phyloP scores from a whole-genome alignment of 2,329 filamentous ascomycete species.

The Aspergillus aculeatinus region DNA sequence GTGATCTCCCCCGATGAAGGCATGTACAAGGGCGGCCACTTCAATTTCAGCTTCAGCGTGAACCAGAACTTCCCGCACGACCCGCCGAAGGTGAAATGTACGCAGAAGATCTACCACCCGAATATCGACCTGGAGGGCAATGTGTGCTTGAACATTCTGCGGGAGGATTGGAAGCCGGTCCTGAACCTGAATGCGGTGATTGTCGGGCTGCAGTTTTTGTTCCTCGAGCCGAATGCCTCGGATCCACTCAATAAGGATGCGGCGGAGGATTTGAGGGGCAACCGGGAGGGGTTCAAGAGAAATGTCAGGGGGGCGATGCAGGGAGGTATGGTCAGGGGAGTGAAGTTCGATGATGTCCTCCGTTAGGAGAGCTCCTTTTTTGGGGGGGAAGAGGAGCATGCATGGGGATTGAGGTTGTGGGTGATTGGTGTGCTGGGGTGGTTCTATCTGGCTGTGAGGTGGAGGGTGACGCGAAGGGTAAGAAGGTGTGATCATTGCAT shows the following conservation, averaged over 20 bases:
- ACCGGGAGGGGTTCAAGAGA: conserved; percentile 84
- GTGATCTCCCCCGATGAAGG: conserved; percentile 55
- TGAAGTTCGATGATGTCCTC: conserved; percentile 75
- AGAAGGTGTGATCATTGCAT: conserved; percentile 7
- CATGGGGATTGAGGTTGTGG: not conserved
- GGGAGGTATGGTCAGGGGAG: conserved; percentile 72
- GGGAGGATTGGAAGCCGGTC: conserved; percentile 99
- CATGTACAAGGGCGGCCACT: conserved; percentile 83
- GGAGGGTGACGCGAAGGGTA: not conserved
- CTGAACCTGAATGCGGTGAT: conserved; percentile 96
- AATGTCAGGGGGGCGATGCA: conserved; percentile 84
- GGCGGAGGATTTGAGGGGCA: conserved; percentile 82
- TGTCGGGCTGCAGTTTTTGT: conserved; percentile 91
- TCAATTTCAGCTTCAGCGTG: conserved; percentile 89
- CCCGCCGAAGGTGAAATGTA: conserved; percentile 94
- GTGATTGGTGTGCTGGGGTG: not conserved
- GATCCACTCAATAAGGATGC: conserved; percentile 99
- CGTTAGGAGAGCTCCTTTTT: conserved; percentile 36
- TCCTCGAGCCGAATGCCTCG: conserved; percentile 94
- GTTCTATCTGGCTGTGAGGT: not conserved
- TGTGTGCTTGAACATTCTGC: conserved; percentile 93
- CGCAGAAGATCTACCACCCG: conserved; percentile 97
- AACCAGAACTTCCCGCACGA: conserved; percentile 96
- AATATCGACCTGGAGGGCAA: conserved; percentile 98
- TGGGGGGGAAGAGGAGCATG: not conserved